Conservation (phyloP, 768 basidiomycete species). For the Leccinum rimulosum region DNA sequence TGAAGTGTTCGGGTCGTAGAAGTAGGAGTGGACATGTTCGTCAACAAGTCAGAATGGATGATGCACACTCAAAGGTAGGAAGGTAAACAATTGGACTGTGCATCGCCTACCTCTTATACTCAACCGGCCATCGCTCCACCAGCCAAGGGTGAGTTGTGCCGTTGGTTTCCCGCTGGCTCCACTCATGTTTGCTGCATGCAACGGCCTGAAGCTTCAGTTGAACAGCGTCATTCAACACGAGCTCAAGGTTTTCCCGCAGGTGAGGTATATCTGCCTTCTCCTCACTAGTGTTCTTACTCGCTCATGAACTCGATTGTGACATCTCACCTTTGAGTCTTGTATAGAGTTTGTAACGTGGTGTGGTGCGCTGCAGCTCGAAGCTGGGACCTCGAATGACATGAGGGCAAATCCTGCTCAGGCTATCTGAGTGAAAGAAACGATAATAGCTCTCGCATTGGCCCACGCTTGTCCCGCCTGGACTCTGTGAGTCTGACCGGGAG, state of each 20-base stretch:
- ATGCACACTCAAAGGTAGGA: constrained; percentile 5
- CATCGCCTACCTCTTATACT: constrained; percentile 23
- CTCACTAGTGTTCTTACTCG: constrained; percentile 3
- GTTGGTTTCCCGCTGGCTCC: background rate
- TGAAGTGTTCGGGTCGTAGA: background rate
- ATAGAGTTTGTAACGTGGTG: background rate
- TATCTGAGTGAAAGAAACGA: constrained; percentile 13
- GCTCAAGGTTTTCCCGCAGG: constrained; percentile 5
- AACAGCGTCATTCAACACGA: constrained; percentile 11
- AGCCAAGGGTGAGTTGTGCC: background rate
- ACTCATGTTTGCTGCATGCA: constrained; percentile 4
- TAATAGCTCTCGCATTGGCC: background rate
- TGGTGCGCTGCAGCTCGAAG: constrained; percentile 1
- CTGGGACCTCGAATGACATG: constrained; percentile 13
- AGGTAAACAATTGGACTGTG: background rate
- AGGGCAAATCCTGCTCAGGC: constrained; percentile 25
- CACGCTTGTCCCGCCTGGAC: constrained; percentile 13
- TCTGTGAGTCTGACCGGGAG: background rate
- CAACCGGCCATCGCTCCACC: constrained; percentile 2
- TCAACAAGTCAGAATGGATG: constrained; percentile 3
- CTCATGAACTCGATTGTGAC: background rate
- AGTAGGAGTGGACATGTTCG: constrained; percentile 12
- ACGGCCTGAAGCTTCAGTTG: background rate
- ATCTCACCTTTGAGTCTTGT: constrained; percentile 9
- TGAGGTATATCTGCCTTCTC: constrained; percentile 19